Base-by-base conservation (phyloP, 495 filamentous ascomycete genomes). In the Pyrenopolyporus hunteri region DNA sequence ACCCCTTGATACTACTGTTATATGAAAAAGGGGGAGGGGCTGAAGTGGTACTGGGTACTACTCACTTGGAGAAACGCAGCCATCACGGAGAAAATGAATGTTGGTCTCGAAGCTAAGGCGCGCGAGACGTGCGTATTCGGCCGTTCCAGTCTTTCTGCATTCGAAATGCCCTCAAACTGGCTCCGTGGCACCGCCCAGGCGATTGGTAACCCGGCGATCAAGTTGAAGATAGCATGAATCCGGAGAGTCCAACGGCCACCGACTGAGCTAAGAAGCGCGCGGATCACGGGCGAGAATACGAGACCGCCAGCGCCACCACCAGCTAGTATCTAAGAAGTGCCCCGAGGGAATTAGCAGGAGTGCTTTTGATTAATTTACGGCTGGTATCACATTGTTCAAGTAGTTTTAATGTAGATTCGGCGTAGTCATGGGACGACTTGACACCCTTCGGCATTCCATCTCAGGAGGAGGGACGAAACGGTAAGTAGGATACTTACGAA, bases 161-260 rank as follows among this genome's bases (percentile, higher is more conserved):
- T 39, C 10, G 61, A 44, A 14, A 53, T 26, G 16, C 25, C 60
- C 10, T 70, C 62, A 43, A 76, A 76, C 11, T 73, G 65, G 44
- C 73, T 76, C 6, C 76, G 69, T 22, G 79, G 78, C 3, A 76
- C 75, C 1, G 76, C 71, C 46, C 70, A 74, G 5, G 79, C 80
- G 19, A 82, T 69, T 8, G 79, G 74, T 2, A 82, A 65, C 0
- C 80, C 78, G 28, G 79, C 69, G 35, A 77, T 51, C 1, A 82
- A 48, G 16, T 75, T 76, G 33, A 84, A 60, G 13, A 78, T 69
- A 0, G 80, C 79, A 3, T 80, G 74, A 26, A 79, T 76, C 13
- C 81, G 68, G 6, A 85, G 68, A n/a, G 82, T 79, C 73, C 82
- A 82, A 1, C 77, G 73, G 22, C 80, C 80, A 5, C 81, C 82